A percentile compares a stretch with the other conserved stretches of the same genome.
Evolutionary conservation across 2,329 filamentous ascomycete species (phyloP).

Genomic region (Penicillium sp.): DNA sequence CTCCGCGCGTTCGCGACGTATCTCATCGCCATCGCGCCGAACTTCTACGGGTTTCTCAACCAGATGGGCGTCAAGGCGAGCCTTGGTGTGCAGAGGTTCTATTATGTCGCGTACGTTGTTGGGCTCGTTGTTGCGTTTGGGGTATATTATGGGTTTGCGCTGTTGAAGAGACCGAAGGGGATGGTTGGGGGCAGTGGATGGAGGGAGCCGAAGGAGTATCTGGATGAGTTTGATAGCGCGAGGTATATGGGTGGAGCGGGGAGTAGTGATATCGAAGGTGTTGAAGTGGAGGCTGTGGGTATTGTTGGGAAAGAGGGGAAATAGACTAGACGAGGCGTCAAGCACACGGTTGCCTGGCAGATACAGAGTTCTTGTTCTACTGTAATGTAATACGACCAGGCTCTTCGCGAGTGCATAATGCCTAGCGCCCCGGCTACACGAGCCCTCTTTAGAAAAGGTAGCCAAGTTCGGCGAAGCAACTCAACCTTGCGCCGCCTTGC

Average conservation of each 20-base stretch:
- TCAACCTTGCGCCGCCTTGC: too few relatives aligned
- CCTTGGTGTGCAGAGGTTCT: conserved; percentile 48
- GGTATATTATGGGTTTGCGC: conserved; percentile 23
- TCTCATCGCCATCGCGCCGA: conserved; percentile 44
- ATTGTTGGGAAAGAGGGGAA: neutral
- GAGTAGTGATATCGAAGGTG: neutral
- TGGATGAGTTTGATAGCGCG: conserved; percentile 28
- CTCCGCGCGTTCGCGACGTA: conserved; percentile 41
- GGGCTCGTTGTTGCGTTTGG: conserved; percentile 44
- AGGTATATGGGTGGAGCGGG: neutral
- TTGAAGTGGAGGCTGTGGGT: neutral
- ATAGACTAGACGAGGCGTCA: neutral
- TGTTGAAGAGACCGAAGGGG: conserved; percentile 10
- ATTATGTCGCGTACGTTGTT: conserved; percentile 62
- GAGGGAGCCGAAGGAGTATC: conserved; percentile 44
- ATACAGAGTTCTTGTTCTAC: too few relatives aligned
- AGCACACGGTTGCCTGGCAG: too few relatives aligned
- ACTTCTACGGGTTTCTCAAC: conserved; percentile 50
- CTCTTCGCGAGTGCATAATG: neutral
- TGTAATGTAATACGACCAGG: neutral
- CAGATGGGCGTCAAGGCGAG: conserved; percentile 44
- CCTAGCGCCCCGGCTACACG: too few relatives aligned
- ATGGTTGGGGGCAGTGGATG: conserved; percentile 29
- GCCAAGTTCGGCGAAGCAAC: neutral
- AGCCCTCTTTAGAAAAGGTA: neutral